phyloP scores from a whole-genome alignment of 495 filamentous ascomycete species.

The Filosporella fistucella region DNA sequence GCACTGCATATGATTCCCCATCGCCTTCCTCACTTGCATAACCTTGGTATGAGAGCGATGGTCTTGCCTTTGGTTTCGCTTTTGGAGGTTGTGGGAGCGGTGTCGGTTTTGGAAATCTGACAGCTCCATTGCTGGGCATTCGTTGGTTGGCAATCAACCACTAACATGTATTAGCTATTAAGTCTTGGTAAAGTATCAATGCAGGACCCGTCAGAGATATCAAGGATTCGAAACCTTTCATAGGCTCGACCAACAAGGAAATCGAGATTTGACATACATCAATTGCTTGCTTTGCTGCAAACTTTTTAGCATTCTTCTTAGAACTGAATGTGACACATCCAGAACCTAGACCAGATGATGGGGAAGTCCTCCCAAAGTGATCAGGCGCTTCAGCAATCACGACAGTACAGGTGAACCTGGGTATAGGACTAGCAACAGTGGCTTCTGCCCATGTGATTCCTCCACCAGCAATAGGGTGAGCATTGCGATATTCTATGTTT shows the following conservation, averaged over 20 bases:
- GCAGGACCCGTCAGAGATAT: too few species aligned
- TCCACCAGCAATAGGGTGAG: conserved; percentile 5
- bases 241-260: too few species aligned
- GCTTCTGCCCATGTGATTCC: conserved; percentile 7
- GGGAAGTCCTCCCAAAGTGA: conserved; percentile 6
- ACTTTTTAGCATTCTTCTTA: conserved; percentile 18
- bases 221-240: too few species aligned
- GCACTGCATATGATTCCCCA: not conserved
- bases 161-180: too few species aligned
- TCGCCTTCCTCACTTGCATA: too few species aligned
- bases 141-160: conserved; percentile 17
- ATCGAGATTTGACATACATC: too few species aligned
- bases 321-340: conserved; percentile 1
- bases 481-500: conserved; percentile 17
- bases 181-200: too few species aligned
- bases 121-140: conserved; percentile 17
- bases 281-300: conserved; percentile 19
- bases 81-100: not conserved
- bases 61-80: too few species aligned
- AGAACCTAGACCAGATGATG: not conserved
- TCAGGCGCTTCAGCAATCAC: conserved; percentile 1
- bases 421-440: not conserved
- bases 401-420: conserved; percentile 2
- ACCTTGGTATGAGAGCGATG: too few species aligned
- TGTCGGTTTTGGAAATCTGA: conserved; percentile 14